Base-by-base conservation (phyloP, 192 early-diverging fungal species). In the Coemansia sp. region DNA sequence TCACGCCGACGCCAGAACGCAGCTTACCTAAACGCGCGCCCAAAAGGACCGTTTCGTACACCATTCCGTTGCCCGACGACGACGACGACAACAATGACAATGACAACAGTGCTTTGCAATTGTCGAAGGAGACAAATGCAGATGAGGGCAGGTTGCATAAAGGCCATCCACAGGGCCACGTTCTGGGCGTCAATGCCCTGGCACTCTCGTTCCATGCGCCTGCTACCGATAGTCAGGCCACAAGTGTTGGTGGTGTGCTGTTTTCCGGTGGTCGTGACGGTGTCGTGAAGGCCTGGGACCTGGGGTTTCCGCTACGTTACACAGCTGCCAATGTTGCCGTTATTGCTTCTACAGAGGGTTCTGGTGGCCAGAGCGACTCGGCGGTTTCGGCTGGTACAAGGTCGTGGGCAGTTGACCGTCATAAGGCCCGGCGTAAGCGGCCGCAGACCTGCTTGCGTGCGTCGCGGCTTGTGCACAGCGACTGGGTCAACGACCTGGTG, bases 401-500 rank as follows among this genome's bases (percentile, higher is more conserved):
- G 34, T 33, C 45, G 60, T 67, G 79, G 65, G 41, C 57, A 51
- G 61, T 75, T n/a, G 72, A 73, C 61, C 67, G 85, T 36, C 64
- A 70, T 56, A 64, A 51, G 35, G 64, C 62, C 9, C 71, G 78
- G 36, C 53, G 70, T 65, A 61, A 52, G 36, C 74, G 78, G 32
- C 86, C 86, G 35, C 85, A 82, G 52, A 87, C 95, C 4, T 88
- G 89, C 2, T 88, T 89, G 68, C 77, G 88, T 12, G 86, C 85
- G 17, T 89, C 88, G 33, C 92, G 86, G 61, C 86, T 92, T 70
- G 87, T 92, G 58, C 97, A 99, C 69, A 91, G 89, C 7, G 96
- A 98, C 78, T 99, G 97, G 97, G 91, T 99, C 7, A 99, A 98
- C 76, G 97, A 97, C 64, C 86, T 99, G 53, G 88, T 72, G 8